A percentile compares a stretch with the other conserved stretches of the same genome.
Evolutionary conservation across 805 yeast genomes (phyloP).

Genomic region (Candida montana): DNA sequence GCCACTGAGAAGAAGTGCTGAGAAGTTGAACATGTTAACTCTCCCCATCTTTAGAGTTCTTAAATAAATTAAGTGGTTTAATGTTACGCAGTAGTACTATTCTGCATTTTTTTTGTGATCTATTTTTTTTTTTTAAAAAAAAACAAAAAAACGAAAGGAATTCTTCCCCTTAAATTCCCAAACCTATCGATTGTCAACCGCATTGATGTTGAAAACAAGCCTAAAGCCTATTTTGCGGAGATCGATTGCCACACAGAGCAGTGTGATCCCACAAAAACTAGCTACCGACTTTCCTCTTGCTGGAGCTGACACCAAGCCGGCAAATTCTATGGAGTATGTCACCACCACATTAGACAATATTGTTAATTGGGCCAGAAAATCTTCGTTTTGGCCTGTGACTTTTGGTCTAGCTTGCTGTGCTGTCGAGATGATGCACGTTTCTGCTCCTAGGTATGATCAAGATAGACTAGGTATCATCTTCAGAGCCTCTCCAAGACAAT

Average conservation of each 20-base stretch:
- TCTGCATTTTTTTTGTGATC: background rate
- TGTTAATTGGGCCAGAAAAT: constrained; percentile 88
- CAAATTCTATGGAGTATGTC: constrained; percentile 69
- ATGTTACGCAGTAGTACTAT: background rate
- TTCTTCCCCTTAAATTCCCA: too few relatives aligned
- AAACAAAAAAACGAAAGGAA: too few relatives aligned
- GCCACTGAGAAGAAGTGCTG: constrained; percentile 21
- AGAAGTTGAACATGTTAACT: constrained; percentile 24
- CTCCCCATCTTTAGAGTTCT: constrained; percentile 18
- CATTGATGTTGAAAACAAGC: constrained; percentile 9
- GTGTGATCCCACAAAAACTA: constrained; percentile 15
- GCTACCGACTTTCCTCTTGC: constrained; percentile 21
- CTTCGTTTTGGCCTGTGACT: constrained; percentile 91
- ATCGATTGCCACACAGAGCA: constrained; percentile 14
- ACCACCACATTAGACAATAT: constrained; percentile 76
- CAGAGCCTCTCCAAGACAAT: constrained; percentile 91
- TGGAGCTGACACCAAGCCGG: constrained; percentile 32
- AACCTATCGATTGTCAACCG: too few relatives aligned
- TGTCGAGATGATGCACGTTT: constrained; percentile 92
- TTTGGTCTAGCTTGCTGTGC: constrained; percentile 93
- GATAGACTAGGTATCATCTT: constrained; percentile 89
- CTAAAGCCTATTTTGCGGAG: constrained; percentile 7
- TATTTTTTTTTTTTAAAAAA: background rate
- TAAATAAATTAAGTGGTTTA: background rate
- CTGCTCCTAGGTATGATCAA: constrained; percentile 88